These are phyloP conservation scores for Parietichytrium sp. DNA, from an alignment of 108 stramenopile genomes.

Conservation along the genomic window DNA sequence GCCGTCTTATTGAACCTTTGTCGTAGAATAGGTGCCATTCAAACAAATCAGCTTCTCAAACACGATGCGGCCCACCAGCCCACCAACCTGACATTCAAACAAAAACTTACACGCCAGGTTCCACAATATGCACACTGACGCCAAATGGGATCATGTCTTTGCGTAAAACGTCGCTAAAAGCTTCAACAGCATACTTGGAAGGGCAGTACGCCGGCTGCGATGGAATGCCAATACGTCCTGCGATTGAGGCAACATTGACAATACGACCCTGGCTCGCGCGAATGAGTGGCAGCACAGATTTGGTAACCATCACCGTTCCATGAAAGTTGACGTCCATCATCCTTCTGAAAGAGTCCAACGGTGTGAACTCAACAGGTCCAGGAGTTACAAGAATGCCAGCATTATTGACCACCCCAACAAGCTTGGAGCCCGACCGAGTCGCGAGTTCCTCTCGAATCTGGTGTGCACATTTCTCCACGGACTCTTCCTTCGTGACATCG, in stretches of 20 bases:
- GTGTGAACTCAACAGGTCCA: background rate
- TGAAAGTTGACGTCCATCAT: slow-evolving; percentile 4
- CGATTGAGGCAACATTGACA: slow-evolving; percentile 16
- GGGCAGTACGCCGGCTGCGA: slow-evolving; percentile 7
- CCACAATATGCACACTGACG: slow-evolving; percentile 14
- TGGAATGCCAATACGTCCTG: background rate
- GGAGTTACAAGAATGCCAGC: slow-evolving; percentile 6
- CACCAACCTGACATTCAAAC: no score
- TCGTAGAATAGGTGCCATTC: no score
- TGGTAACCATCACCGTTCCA: slow-evolving; percentile 33
- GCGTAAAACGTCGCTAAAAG: slow-evolving; percentile 30
- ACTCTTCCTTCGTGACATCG: background rate
- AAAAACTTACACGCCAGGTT: slow-evolving; percentile 37
- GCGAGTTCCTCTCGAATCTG: background rate
- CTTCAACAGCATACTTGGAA: slow-evolving; percentile 6
- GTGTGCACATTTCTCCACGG: background rate
- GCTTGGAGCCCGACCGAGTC: background rate
- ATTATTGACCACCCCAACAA: background rate
- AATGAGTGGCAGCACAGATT: slow-evolving; percentile 4
- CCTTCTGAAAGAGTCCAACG: background rate
- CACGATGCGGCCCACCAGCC: no score
- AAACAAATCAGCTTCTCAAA: no score
- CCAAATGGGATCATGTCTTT: slow-evolving; percentile 16
- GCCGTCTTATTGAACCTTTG: slow-evolving; percentile 36
- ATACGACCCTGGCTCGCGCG: background rate